Conservation (phyloP, 768 basidiomycete genomes). For the Astraeus odoratus region DNA sequence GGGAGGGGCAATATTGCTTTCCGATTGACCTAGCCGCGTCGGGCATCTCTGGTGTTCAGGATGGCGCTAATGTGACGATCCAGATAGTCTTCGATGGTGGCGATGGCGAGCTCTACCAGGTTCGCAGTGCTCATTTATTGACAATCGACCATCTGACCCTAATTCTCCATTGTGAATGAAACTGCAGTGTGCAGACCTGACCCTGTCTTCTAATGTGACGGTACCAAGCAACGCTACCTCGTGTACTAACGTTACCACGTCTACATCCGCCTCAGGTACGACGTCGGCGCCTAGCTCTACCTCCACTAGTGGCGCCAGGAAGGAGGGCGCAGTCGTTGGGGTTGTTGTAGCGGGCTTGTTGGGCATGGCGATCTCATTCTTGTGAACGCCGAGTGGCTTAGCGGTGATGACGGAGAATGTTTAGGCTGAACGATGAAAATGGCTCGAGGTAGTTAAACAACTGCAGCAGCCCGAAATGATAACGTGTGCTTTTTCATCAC, state of each 20-base stretch:
- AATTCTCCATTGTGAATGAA: constrained; percentile 1
- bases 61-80: constrained; percentile 70
- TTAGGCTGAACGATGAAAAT: not conserved
- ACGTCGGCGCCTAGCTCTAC: constrained; percentile 7
- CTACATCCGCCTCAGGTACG: not conserved
- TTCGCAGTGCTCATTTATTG: constrained; percentile 12
- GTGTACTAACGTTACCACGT: constrained; percentile 30
- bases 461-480: not conserved
- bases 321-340: constrained; percentile 7
- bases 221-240: constrained; percentile 37
- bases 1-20: constrained; percentile 62
- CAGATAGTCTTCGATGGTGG: constrained; percentile 64
- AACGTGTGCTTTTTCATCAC: not conserved
- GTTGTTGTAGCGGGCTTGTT: constrained; percentile 8
- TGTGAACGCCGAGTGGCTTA: constrained; percentile 14
- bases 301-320: constrained; percentile 13
- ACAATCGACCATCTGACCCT: not conserved
- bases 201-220: constrained; percentile 47
- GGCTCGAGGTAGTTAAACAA: not conserved
- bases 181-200: constrained; percentile 74
- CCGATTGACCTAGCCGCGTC: constrained; percentile 52
- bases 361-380: constrained; percentile 2
- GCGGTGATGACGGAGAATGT: not conserved
- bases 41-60: constrained; percentile 41
- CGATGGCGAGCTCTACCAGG: constrained; percentile 69